Evolutionary conservation across 2,329 filamentous ascomycete genomes (phyloP), one percentile per base, ranked within the genome.

Genomic region (Colletotrichum godetiae): DNA sequence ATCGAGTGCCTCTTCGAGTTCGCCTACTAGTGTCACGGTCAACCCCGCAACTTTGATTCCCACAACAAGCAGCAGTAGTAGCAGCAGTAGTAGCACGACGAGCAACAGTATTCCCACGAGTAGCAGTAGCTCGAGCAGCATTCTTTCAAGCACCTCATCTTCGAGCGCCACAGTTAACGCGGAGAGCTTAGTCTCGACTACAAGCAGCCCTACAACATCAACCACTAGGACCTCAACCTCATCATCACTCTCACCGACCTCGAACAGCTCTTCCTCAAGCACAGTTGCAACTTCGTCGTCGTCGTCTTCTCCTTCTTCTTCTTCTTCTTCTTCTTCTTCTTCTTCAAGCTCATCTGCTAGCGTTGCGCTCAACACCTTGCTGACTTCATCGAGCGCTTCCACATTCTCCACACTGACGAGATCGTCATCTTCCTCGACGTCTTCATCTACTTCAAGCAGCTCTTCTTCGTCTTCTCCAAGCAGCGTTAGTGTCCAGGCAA

Each of bases 391-490:
- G 8, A 46, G 37, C 8, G 24, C 22, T 3, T 67, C 67, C 1
- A 68, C 67, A 2, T 35, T 68, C 35, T 46, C 60, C 24, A 68
- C 67, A 1, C n/a, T 57, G n/a, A 68, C 58, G 35, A 68, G 58
- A 12, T 59, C 68, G 2, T 67, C 64, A 24, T 67, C 64, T 33
- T 66, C 63, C 22, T 56, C 62, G 5, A 22, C 57, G 31, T 12
- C 58, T 15, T 65, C 62, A 19, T 22, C 62, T 65, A 27, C 46
- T 27, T 63, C 46, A n/a, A 49, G n/a, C n/a, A 63, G 15, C 27
- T 33, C 53, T 24, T 49, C 53, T 33, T 31, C 64, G 57, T 61
- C 69, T 29, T 29, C 27, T 2, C 27, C 55, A 2, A 56, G 46
- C 24, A 33, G 19, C n/a, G 12, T 19, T 7, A 53, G n/a, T 12